phyloP scores from a whole-genome alignment of 148 eudicot genomes.

The Chenopodium suecicum region DNA sequence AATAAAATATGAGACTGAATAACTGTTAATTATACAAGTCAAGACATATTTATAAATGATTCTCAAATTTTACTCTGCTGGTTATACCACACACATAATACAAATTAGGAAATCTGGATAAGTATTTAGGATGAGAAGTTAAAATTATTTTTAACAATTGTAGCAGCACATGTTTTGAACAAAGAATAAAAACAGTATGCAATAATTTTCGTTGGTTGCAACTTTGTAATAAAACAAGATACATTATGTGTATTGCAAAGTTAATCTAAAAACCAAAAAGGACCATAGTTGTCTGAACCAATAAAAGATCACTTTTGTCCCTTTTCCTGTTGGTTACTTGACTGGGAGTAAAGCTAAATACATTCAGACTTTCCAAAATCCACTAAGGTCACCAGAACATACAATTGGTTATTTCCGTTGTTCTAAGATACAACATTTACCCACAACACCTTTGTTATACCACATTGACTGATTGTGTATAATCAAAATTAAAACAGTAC shows the following conservation, averaged over 20 bases:
- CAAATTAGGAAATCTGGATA: not conserved
- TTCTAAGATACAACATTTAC: not conserved
- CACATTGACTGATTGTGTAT: not conserved
- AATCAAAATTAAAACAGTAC: not conserved
- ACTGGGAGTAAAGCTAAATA: too few relatives aligned
- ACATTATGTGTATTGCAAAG: not conserved
- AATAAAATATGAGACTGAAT: conserved; percentile 12
- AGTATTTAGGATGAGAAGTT: not conserved
- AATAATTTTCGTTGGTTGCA: not conserved
- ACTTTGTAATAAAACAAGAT: not conserved
- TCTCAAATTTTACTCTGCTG: not conserved
- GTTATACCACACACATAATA: not conserved
- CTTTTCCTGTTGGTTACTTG: too few relatives aligned
- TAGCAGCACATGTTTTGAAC: too few relatives aligned
- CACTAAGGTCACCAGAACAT: too few relatives aligned
- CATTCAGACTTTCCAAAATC: too few relatives aligned
- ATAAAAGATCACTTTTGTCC: not conserved
- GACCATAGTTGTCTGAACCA: not conserved
- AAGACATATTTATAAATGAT: not conserved
- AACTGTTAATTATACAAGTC: not conserved
- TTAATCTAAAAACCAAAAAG: not conserved
- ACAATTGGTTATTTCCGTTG: not conserved
- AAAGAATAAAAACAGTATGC: too few relatives aligned
- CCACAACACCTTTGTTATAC: not conserved
- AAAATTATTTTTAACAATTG: too few relatives aligned